A percentile compares a stretch with the other conserved stretches of the same genome.
These are phyloP conservation scores for Spathaspora boniae DNA, from an alignment of 805 yeast genomes.

Conservation along the genomic window DNA sequence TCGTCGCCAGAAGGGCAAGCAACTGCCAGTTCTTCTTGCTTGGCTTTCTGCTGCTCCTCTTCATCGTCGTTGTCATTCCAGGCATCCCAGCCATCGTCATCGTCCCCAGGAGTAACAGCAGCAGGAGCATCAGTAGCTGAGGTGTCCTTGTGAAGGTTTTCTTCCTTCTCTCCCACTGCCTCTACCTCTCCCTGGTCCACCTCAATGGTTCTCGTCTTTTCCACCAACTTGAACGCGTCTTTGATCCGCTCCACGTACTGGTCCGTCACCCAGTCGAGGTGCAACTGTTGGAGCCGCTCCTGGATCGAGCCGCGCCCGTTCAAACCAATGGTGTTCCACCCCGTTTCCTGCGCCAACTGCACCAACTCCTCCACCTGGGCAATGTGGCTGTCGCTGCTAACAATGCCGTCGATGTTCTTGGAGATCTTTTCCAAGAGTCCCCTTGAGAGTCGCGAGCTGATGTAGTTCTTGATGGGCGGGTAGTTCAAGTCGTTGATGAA, in stretches of 20 bases:
- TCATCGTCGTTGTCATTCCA: constrained; percentile 16
- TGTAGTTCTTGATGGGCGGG: constrained; percentile 21
- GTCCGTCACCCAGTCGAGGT: constrained; percentile 30
- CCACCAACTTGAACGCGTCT: constrained; percentile 12
- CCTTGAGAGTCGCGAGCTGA: constrained; percentile 26
- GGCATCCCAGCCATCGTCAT: constrained; percentile 14
- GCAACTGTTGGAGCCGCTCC: constrained; percentile 23
- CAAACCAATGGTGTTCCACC: constrained; percentile 14
- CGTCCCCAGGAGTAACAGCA: no score
- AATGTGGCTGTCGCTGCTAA: constrained; percentile 16
- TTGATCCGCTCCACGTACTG: constrained; percentile 30
- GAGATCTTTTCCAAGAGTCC: constrained; percentile 26
- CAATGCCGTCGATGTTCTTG: constrained; percentile 23
- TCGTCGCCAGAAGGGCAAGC: no score
- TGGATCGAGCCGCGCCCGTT: constrained; percentile 13
- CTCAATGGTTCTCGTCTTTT: not conserved
- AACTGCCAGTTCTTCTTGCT: constrained; percentile 18
- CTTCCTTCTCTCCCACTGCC: not conserved
- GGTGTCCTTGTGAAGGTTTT: constrained; percentile 5
- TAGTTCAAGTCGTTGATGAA: constrained; percentile 26
- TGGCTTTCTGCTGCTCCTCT: constrained; percentile 8
- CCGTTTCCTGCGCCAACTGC: constrained; percentile 9
- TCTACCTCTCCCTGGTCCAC: constrained; percentile 5
- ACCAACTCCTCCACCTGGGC: constrained; percentile 17
- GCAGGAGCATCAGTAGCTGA: not conserved